Base-by-base conservation (phyloP, 1,139 yeast genomes). In the Arxiozyma bovina region DNA sequence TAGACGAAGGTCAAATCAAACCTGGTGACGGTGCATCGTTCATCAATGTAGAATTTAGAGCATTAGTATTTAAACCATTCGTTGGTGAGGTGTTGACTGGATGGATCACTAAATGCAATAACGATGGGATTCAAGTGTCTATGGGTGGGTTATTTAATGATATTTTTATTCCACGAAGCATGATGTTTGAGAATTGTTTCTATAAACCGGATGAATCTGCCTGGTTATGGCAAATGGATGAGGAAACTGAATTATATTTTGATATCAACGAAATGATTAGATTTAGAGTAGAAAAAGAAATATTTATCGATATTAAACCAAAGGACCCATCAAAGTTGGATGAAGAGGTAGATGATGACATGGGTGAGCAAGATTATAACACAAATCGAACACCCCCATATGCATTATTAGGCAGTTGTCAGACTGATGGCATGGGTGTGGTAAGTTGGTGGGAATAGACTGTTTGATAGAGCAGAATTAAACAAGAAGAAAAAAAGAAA, bases 1-100 rank as follows among this genome's bases (percentile, higher is more conserved):
- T 87, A 47, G 87, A 87, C 54, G 98, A 93, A 63, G 99, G 98
- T 2, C 76, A 88, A 58, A 76, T 93, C 59, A 85, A 84, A 63
- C 96, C 96, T 2, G 98, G 99, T n/a, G 98, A 93, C 70, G 99
- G 99, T 7, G 90, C 93, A 1, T 79, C 93, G 2, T 91, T 78
- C 63, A 83, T 90, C 48, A 87, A 84, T 58, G 87, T 86, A 20
- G 78, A 75, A 54, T 88, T 90, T 66, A 73, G 97, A 53, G 76
- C 87, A 51, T 75, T 91, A 21, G 85, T 93, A 1, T 93, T 95
- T 77, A 85, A 93, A 61, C 99, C 99, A 0, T 90, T 91, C 70
- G 83, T 88, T 1, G 99, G 99, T 3, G 99, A 93, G 67, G 80
- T 91, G n/a, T 71, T 93, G 43, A 85, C 90, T 0, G 99, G 99